Base-by-base conservation (phyloP, 2,329 filamentous ascomycete genomes). In the Aspergillus intermedius region DNA sequence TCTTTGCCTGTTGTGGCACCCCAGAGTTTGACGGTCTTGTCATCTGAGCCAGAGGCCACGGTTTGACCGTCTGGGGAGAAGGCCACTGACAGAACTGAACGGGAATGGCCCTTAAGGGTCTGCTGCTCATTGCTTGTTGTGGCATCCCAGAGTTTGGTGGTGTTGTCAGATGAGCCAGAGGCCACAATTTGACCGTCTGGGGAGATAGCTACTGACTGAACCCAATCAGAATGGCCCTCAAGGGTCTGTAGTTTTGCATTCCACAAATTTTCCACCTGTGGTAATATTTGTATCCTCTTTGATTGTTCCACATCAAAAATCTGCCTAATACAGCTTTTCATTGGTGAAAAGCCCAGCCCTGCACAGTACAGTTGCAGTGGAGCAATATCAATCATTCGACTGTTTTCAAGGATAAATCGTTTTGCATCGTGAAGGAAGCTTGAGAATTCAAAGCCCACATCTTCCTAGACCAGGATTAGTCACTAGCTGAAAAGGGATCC, bases 401-500 rank as follows among this genome's bases (percentile, higher is more conserved):
- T 37, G 42, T 61, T 57, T 28, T 54, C 49, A 2, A 63, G 51
- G 35, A 64, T 47, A 51, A 69, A 64, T 43, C 60, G 51, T 42
- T 34, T 56, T 15, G 60, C 58, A 53, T 68, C 63, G 43, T 57
- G 25, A 19, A 65, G 49, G 43, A 64, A 61, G 12, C 47, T 17
- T 5, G 47, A 52, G 7, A 32, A 9, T 9, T 32, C 30, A n/a
- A 6, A 34, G 32, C 30, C 30, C 30, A 32, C 30, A 32, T 32
- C 30, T 13, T 32, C 30, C 30, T 32, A 32, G 30, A 32, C 30
- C 30, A 32, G 4, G 4, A 32, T 32, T 32, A 32, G 30, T 32
- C 5, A 8, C 30, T 32, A 32, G 30, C 4, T 32, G 30, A 13
- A 32, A 32, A 32, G 30, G 8, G 30, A 32, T 32, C 30, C 30